Evolutionary conservation across 768 basidiomycete genomes (phyloP), one percentile per base, ranked within the genome.

Genomic region (Tulasnella sp.): DNA sequence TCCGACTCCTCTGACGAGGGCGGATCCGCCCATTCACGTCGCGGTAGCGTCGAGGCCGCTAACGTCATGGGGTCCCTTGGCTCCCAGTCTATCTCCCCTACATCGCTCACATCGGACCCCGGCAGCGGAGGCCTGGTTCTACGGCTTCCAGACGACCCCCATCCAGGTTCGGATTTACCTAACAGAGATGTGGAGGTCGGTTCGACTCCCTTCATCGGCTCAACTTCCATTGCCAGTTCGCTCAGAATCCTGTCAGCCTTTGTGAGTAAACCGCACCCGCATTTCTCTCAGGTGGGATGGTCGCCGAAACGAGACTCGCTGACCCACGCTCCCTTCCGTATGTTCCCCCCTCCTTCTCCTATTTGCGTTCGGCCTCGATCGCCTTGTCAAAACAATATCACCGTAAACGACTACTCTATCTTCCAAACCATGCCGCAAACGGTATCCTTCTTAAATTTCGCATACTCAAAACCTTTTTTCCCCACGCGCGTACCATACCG

Each of bases 221-320:
- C 93, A 48, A 95, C 94, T 12, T 92, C 92, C 82, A 89, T 91
- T 52, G 90, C 90, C 62, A 91, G 91, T 1, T 91, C 93, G 84
- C 87, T 68, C 24, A 68, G 62, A 34, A 68, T 68, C 62, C 36
- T 68, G 62, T 68, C 62, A 36, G 62, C 62, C 27, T 68, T 68
- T 68, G 62, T 68, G 62, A 68, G 62, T 68, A 34, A 18, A 5
- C 31, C 62, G 62, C 24, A 8, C n/a, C 62, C 62, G 62, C 62
- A 27, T 68, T 68, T 68, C 62, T 68, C 62, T 52, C 27, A 68
- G n/a, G 31, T 68, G 24, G 62, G 27, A 68, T 68, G 62, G 62
- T 68, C 62, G 31, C 62, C 62, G 62, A 68, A 16, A 18, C 62
- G 62, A 27, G 62, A 68, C 34, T 27, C 34, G 34, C 62, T 68